Base-by-base conservation (phyloP, 352 stramenopile genomes). In the Phytophthora citricola region DNA sequence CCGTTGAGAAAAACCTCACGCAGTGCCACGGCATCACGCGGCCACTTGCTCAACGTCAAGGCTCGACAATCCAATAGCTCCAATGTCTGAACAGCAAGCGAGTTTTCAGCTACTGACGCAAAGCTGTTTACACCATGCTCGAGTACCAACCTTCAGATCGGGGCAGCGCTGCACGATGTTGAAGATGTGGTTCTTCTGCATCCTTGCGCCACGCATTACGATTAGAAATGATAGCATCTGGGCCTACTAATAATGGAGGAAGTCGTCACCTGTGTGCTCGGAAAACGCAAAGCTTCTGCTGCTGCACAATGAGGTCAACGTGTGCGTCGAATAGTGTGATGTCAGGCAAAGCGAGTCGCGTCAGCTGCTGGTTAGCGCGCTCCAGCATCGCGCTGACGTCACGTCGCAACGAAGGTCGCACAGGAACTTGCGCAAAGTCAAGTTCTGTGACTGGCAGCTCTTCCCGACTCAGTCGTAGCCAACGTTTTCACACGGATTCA, bases 401-500 rank as follows among this genome's bases (percentile, higher is more conserved):
- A 24, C 55, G 71, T 70, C 53, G 62, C 44, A 74, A 31, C 27
- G 32, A 53, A 1, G 69, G 73, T 5, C 60, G 66, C 2, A 61
- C 63, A 7, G 53, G 65, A 34, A 81, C 63, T 38, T 66, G 64
- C 1, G 71, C 66, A 36, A 90, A 89, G 39, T 91, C 79, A 5
- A 93, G 51, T 36, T 81, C 76, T 2, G 56, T 50, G 40, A 89
- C 69, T 8, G 75, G 61, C 9, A 90, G 22, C 5, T 87, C 63
- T 2, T 75, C 66, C 4, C 43, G 70, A 24, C 73, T 89, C 45
- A 86, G 12, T 7, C 40, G 56, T 2, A 70, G 66, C 82, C 85
- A 93, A 44, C 81, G 76, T 55, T 63, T 81, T 61, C 85, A 91
- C 26, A 90, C 82, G 0, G 68, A 43, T 54, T 89, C 85, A n/a